phyloP scores from a whole-genome alignment of 257 asterid genomes.

The Lavandula angustifolia region DNA sequence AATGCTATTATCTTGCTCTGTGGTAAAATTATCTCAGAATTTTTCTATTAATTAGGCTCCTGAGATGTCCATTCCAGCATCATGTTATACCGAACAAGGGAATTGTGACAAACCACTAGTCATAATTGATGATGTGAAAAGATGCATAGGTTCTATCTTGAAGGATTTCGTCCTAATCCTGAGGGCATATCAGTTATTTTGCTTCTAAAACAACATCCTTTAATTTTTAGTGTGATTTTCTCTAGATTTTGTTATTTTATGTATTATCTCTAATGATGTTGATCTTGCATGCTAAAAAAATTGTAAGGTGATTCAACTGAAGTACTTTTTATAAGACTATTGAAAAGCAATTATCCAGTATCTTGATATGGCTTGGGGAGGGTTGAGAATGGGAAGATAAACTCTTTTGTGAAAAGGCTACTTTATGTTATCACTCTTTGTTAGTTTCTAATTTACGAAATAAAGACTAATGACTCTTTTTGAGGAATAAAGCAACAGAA shows the following conservation, averaged over 20 bases:
- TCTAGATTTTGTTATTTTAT: too few species aligned
- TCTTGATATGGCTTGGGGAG: background rate
- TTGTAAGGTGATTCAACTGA: too few species aligned
- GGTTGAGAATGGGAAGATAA: constrained; percentile 1
- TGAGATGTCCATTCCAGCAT: constrained; percentile 78
- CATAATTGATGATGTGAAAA: constrained; percentile 77
- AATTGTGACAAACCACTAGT: constrained; percentile 66
- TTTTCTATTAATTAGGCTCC: constrained; percentile 67
- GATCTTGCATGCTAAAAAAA: too few species aligned
- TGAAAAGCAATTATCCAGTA: background rate
- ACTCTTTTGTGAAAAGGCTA: background rate
- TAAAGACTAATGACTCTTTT: constrained; percentile 1
- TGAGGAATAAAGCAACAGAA: background rate
- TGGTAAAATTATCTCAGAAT: constrained; percentile 38
- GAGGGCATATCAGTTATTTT: constrained; percentile 51
- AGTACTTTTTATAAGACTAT: background rate
- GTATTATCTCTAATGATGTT: too few species aligned
- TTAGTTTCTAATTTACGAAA: background rate
- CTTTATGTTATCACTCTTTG: background rate
- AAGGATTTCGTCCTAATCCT: constrained; percentile 76
- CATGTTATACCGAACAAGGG: constrained; percentile 76
- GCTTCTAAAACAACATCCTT: background rate
- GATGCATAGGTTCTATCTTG: constrained; percentile 77
- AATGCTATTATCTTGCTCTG: constrained; percentile 4
- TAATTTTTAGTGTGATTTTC: too few species aligned